These are phyloP conservation scores for Lichtheimia ramosa DNA, from an alignment of 371 early-diverging fungal genomes.

Conservation along the genomic window DNA sequence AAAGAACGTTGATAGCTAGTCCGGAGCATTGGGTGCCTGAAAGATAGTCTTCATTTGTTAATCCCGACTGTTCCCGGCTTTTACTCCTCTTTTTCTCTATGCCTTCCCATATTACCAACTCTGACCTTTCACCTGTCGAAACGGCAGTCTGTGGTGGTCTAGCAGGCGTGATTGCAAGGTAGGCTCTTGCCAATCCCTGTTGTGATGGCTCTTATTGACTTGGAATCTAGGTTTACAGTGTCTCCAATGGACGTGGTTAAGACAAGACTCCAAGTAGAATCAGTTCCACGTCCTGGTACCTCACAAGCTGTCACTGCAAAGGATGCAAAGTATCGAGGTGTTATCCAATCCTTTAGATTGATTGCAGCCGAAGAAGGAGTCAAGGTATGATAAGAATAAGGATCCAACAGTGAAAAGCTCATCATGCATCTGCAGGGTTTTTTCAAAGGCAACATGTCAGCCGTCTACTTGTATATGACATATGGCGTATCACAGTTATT, in stretches of 20 bases:
- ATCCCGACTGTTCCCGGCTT: too few species aligned
- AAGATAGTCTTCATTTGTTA: too few species aligned
- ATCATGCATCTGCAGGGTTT: constrained; percentile 55
- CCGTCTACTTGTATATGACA: constrained; percentile 84
- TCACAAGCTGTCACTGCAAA: constrained; percentile 15
- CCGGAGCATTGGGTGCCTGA: too few species aligned
- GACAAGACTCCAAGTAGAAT: constrained; percentile 75
- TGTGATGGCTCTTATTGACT: background rate
- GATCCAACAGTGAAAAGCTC: too few species aligned
- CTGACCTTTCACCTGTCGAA: constrained; percentile 1
- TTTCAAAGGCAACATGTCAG: constrained; percentile 93
- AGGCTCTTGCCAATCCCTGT: background rate
- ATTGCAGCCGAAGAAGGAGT: constrained; percentile 73
- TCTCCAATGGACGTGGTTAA: constrained; percentile 93
- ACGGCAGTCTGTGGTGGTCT: constrained; percentile 1
- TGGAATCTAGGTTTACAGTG: constrained; percentile 27
- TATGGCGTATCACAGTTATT: constrained; percentile 89
- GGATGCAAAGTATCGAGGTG: constrained; percentile 44
- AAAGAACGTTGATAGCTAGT: too few species aligned
- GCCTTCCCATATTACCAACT: background rate
- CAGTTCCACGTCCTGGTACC: constrained; percentile 18
- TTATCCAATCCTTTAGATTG: constrained; percentile 50
- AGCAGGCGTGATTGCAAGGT: constrained; percentile 1
- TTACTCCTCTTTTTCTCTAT: background rate
- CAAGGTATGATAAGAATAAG: constrained; percentile 24